A percentile compares a stretch with the other conserved stretches of the same genome.
Conservation (phyloP, 768 basidiomycete genomes). For the Tylopilus rubrobrunneus region DNA sequence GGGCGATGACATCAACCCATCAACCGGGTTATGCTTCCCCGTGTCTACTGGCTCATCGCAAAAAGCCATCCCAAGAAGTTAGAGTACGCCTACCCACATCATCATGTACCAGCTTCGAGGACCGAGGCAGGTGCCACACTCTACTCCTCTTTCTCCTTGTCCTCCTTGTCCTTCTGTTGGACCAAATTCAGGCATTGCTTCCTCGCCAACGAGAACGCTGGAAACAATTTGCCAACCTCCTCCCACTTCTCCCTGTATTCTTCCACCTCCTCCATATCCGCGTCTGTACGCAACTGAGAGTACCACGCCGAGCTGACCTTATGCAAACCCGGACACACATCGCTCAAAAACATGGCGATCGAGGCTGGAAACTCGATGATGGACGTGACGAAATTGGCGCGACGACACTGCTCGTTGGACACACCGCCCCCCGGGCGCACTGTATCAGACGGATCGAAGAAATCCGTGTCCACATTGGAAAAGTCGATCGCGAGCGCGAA, state of each 20-base stretch:
- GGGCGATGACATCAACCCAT: too few species aligned
- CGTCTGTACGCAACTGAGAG: neutral
- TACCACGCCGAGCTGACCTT: neutral
- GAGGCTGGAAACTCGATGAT: conserved; percentile 13
- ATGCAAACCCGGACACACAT: conserved; percentile 17
- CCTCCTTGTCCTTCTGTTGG: too few species aligned
- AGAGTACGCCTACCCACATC: too few species aligned
- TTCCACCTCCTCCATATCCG: neutral
- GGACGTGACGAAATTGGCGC: conserved; percentile 21
- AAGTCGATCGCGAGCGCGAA: conserved; percentile 24
- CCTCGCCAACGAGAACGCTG: too few species aligned
- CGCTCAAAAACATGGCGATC: conserved; percentile 27
- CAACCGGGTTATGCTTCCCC: too few species aligned
- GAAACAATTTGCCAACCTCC: too few species aligned
- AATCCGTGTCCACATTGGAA: conserved; percentile 14
- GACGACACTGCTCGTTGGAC: conserved; percentile 3
- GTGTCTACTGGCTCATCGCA: too few species aligned
- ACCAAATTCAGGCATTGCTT: too few species aligned
- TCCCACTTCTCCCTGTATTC: conserved; percentile 12
- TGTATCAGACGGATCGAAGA: conserved; percentile 10
- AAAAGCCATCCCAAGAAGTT: too few species aligned
- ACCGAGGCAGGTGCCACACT: too few species aligned
- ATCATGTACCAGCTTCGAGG: too few species aligned
- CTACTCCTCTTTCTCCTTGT: too few species aligned
- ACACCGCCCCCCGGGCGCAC: conserved; percentile 9